phyloP scores from a whole-genome alignment of 2,329 filamentous ascomycete genomes.

The Arthroderma sp. region DNA sequence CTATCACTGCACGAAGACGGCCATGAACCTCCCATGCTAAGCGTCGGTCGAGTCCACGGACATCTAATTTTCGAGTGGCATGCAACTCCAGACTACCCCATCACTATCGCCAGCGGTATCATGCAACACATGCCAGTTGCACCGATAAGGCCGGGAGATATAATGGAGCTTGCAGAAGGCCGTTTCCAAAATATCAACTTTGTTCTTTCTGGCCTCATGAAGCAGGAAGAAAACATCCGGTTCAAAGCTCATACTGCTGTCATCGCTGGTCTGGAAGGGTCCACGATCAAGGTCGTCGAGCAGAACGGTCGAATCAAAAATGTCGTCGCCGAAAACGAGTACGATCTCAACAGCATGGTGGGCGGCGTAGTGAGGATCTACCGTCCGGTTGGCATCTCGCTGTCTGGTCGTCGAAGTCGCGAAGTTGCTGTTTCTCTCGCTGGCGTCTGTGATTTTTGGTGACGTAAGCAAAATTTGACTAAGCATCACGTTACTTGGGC shows the following conservation, averaged over 20 bases:
- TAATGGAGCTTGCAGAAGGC: conserved; percentile 24
- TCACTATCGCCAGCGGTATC: background rate
- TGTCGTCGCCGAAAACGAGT: conserved; percentile 5
- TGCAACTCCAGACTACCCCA: conserved; percentile 12
- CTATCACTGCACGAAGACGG: conserved; percentile 14
- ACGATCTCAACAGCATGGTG: conserved; percentile 8
- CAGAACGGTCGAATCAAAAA: conserved; percentile 7
- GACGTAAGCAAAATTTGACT: background rate
- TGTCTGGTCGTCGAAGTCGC: background rate
- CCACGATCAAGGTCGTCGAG: conserved; percentile 6
- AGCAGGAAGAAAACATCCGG: conserved; percentile 9
- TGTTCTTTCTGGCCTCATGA: background rate
- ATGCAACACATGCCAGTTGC: background rate
- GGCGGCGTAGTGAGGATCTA: conserved; percentile 6
- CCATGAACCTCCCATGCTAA: conserved; percentile 23
- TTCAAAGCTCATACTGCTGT: conserved; percentile 9
- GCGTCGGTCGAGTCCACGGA: conserved; percentile 24
- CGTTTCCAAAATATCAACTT: conserved; percentile 17
- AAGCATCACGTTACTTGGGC: background rate
- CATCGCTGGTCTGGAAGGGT: conserved; percentile 1
- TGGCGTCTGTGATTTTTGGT: background rate
- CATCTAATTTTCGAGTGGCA: conserved; percentile 19
- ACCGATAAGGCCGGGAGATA: conserved; percentile 20
- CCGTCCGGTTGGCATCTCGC: conserved; percentile 3
- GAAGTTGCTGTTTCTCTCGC: background rate